These are phyloP conservation scores for Daedalea quercina DNA, from an alignment of 768 basidiomycete genomes.

Conservation along the genomic window DNA sequence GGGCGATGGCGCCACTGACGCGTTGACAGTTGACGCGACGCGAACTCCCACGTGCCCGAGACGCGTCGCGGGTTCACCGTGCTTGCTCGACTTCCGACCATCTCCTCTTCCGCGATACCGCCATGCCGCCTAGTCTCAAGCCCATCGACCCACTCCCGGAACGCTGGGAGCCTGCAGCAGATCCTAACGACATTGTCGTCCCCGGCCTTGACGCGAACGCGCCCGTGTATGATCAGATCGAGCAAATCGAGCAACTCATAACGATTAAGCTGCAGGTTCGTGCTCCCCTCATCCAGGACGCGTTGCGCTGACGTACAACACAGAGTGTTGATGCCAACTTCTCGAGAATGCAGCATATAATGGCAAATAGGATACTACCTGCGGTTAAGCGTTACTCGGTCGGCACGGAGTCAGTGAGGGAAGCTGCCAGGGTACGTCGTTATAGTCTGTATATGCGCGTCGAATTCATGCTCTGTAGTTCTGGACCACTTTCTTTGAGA, in stretches of 20 bases:
- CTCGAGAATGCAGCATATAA: slow-evolving; percentile 78
- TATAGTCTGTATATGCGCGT: not conserved
- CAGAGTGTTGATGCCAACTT: slow-evolving; percentile 93
- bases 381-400: slow-evolving; percentile 87
- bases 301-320: not conserved
- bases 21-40: not conserved
- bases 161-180: slow-evolving; percentile 59
- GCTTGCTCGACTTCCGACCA: too few relatives aligned
- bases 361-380: slow-evolving; percentile 77
- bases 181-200: slow-evolving; percentile 58
- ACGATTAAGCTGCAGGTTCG: slow-evolving; percentile 82
- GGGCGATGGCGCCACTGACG: not conserved
- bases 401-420: slow-evolving; percentile 79
- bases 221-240: slow-evolving; percentile 74
- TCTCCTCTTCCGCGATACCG: not conserved
- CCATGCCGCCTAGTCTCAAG: slow-evolving; percentile 23
- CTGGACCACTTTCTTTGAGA: slow-evolving; percentile 95
- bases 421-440: slow-evolving; percentile 75
- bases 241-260: slow-evolving; percentile 93
- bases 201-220: slow-evolving; percentile 70
- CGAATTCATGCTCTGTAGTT: slow-evolving; percentile 45
- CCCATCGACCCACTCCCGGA: slow-evolving; percentile 54
- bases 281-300: not conserved
- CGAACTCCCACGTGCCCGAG: not conserved
- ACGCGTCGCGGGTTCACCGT: not conserved